phyloP scores from a whole-genome alignment of 116 monocot species.

The Iris pallida region DNA sequence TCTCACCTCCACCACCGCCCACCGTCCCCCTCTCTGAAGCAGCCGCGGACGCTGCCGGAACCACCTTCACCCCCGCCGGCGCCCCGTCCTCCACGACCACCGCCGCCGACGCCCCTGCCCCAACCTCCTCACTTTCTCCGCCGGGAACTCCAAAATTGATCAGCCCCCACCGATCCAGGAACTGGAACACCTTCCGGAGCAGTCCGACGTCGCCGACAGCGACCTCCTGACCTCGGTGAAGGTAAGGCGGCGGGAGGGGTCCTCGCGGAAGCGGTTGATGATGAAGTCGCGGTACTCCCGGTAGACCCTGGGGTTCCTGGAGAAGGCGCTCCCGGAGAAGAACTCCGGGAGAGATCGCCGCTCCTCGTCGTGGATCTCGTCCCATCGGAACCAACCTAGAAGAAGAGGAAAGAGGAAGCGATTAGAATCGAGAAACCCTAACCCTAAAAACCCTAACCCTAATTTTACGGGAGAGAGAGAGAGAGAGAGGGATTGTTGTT shows the following conservation, averaged over 20 bases:
- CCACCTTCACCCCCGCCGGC: constrained; percentile 41
- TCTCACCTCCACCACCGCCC: constrained; percentile 20
- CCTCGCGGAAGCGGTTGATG: constrained; percentile 83
- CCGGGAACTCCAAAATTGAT: constrained; percentile 50
- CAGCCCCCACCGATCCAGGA: constrained; percentile 62
- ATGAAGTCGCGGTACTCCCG: constrained; percentile 96
- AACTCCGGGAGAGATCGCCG: constrained; percentile 61
- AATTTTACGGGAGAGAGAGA: constrained; percentile 3
- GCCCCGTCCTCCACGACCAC: constrained; percentile 71
- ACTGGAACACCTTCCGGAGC: constrained; percentile 55
- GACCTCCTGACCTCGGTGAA: constrained; percentile 78
- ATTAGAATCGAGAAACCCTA: neutral
- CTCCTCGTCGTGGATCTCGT: constrained; percentile 79
- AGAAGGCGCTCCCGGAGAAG: constrained; percentile 58
- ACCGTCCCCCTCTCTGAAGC: constrained; percentile 47
- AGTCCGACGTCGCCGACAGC: constrained; percentile 57
- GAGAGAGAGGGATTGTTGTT: neutral
- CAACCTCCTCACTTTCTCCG: neutral
- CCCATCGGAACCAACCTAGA: constrained; percentile 89
- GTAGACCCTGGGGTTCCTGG: constrained; percentile 78
- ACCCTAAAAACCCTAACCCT: constrained; percentile 22
- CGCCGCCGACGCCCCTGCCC: neutral
- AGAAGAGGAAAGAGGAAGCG: neutral
- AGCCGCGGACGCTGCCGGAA: constrained; percentile 12
- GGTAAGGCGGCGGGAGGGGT: constrained; percentile 47